phyloP scores from a whole-genome alignment of 495 filamentous ascomycete genomes.

The Cercophora newfieldiana region DNA sequence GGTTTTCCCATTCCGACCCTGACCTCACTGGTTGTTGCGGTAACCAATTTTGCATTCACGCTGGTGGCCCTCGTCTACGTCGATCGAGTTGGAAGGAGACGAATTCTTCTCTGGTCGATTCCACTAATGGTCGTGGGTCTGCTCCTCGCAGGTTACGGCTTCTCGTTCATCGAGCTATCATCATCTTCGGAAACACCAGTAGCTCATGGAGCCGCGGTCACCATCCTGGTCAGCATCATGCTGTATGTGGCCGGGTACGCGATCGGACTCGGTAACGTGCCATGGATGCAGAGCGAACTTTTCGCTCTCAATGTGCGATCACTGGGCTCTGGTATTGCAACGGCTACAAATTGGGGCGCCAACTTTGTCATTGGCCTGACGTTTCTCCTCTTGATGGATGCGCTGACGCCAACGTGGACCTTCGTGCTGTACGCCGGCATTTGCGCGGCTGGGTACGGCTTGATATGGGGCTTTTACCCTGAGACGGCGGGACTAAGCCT shows the following conservation, averaged over 20 bases:
- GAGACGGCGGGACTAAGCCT: conserved; percentile 80
- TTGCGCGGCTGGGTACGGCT: conserved; percentile 65
- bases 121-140: conserved; percentile 80
- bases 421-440: conserved; percentile 74
- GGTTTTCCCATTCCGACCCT: conserved; percentile 80
- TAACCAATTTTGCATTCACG: conserved; percentile 83
- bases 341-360: conserved; percentile 83
- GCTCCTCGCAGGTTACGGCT: conserved; percentile 63
- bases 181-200: conserved; percentile 23
- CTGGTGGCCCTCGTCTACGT: conserved; percentile 73
- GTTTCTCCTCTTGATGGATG: conserved; percentile 84
- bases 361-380: conserved; percentile 88
- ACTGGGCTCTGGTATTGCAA: conserved; percentile 77
- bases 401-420: conserved; percentile 70
- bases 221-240: conserved; percentile 70
- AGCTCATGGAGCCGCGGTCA: conserved; percentile 42
- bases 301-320: conserved; percentile 83
- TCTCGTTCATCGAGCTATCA: conserved; percentile 58
- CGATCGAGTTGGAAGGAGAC: conserved; percentile 76
- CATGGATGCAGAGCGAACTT: conserved; percentile 91
- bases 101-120: conserved; percentile 81
- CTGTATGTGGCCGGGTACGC: conserved; percentile 86
- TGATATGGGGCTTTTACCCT: conserved; percentile 73
- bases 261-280: conserved; percentile 84
- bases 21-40: conserved; percentile 75